Evolutionary conservation across 192 early-diverging fungal genomes (phyloP).

Genomic region (Coemansia sp.): DNA sequence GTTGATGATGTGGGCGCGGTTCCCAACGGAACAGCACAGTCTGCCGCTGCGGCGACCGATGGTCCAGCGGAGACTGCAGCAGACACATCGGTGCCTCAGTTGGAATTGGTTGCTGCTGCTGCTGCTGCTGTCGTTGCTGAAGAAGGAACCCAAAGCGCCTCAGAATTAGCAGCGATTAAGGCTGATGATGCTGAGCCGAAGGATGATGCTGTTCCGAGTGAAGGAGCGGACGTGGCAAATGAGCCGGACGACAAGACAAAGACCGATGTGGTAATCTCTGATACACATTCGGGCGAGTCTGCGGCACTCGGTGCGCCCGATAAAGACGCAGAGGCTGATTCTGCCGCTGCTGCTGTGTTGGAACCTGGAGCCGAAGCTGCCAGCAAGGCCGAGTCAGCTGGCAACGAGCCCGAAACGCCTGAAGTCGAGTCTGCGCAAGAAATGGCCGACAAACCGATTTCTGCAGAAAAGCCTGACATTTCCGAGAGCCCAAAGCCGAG

Average conservation of each 20-base stretch:
- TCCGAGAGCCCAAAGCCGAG: not conserved
- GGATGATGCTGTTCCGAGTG: not conserved
- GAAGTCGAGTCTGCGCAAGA: too few relatives aligned
- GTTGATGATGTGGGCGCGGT: slow-evolving; percentile 9
- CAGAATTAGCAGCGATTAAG: too few relatives aligned
- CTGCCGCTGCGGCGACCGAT: not conserved
- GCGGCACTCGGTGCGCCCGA: not conserved
- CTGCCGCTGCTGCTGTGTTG: not conserved
- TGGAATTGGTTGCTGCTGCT: not conserved
- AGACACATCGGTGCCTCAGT: not conserved
- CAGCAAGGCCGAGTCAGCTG: not conserved
- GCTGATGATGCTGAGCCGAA: too few relatives aligned
- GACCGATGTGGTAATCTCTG: too few relatives aligned
- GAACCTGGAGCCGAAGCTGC: not conserved
- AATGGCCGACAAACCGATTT: too few relatives aligned
- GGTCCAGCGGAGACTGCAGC: not conserved
- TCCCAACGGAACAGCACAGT: not conserved
- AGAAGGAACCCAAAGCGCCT: not conserved
- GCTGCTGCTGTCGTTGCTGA: too few relatives aligned
- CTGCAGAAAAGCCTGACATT: not conserved
- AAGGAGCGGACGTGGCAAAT: not conserved
- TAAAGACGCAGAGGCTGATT: not conserved
- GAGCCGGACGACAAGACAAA: not conserved
- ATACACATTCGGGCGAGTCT: too few relatives aligned
- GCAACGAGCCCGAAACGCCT: not conserved